Conservation (phyloP, 148 eudicot genomes). For the Fagopyrum homotropicum region DNA sequence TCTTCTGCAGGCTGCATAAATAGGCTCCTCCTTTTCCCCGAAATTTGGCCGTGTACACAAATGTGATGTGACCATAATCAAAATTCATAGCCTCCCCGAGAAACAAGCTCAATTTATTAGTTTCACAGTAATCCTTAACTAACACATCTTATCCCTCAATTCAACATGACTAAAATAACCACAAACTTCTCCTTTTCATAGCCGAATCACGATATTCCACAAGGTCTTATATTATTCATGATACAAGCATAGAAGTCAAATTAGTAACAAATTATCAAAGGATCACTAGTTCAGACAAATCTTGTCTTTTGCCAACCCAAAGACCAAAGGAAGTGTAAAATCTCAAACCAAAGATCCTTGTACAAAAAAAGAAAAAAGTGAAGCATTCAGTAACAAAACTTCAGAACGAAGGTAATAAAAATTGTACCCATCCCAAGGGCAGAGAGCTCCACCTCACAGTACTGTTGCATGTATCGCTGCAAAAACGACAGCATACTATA, state of each 20-base stretch:
- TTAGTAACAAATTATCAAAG: not conserved
- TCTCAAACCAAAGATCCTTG: not conserved
- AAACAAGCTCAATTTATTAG: not conserved
- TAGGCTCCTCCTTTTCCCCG: not conserved
- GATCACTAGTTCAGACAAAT: not conserved
- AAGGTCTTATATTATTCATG: not conserved
- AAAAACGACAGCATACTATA: not conserved
- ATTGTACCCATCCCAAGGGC: conserved; percentile 67
- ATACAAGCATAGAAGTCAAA: not conserved
- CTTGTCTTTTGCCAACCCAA: not conserved
- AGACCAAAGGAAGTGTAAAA: not conserved
- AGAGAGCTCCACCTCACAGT: conserved; percentile 65
- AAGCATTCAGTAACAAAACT: not conserved
- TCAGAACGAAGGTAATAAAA: not conserved
- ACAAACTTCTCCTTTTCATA: not conserved
- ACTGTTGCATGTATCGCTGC: conserved; percentile 64
- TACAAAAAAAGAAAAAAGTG: not conserved
- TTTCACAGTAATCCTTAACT: not conserved
- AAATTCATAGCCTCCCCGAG: not conserved
- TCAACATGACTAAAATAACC: not conserved
- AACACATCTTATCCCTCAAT: not conserved
- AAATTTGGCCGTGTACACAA: not conserved
- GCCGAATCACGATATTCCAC: not conserved
- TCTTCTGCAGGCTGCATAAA: not conserved
- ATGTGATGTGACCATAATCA: not conserved